A percentile compares a stretch with the other conserved stretches of the same genome.
Evolutionary conservation across 163 green algal genomes (phyloP).

Genomic region (Coccomyxa subellipsoidea): DNA sequence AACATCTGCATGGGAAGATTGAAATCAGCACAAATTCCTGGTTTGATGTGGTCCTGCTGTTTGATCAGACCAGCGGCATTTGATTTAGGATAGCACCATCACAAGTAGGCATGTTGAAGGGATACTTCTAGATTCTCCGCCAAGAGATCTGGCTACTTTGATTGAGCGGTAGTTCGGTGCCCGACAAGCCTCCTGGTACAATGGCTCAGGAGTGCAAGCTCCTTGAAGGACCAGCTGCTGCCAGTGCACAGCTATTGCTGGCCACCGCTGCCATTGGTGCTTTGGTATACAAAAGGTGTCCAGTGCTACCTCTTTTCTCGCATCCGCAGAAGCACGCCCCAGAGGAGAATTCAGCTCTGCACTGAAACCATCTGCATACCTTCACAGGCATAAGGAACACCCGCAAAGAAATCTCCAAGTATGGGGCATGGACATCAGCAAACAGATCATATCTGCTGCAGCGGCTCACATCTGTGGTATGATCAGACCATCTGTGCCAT

Average conservation of each 20-base stretch:
- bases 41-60: too few species aligned
- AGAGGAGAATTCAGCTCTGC: too few species aligned
- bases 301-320: too few species aligned
- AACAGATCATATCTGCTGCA: constrained; percentile 37
- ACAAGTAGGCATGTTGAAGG: too few species aligned
- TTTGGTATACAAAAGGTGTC: constrained; percentile 46
- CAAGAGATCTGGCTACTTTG: too few species aligned
- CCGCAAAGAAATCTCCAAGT: constrained; percentile 30
- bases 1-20: too few species aligned
- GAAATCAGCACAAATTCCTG: too few species aligned
- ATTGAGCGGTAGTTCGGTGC: neutral
- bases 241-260: constrained; percentile 37
- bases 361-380: too few species aligned
- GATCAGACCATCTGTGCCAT: neutral
- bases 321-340: neutral
- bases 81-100: too few species aligned
- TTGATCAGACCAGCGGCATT: too few species aligned
- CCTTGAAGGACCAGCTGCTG: constrained; percentile 34
- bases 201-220: constrained; percentile 36
- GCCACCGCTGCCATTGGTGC: constrained; percentile 32
- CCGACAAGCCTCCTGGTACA: neutral
- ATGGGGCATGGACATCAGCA: constrained; percentile 43
- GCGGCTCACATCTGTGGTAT: constrained; percentile 40
- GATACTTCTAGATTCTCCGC: too few species aligned
- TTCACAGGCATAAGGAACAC: constrained; percentile 30